These are phyloP conservation scores for Teratosphaeria gauchensis DNA, from an alignment of 2,329 filamentous ascomycete genomes.

Conservation along the genomic window DNA sequence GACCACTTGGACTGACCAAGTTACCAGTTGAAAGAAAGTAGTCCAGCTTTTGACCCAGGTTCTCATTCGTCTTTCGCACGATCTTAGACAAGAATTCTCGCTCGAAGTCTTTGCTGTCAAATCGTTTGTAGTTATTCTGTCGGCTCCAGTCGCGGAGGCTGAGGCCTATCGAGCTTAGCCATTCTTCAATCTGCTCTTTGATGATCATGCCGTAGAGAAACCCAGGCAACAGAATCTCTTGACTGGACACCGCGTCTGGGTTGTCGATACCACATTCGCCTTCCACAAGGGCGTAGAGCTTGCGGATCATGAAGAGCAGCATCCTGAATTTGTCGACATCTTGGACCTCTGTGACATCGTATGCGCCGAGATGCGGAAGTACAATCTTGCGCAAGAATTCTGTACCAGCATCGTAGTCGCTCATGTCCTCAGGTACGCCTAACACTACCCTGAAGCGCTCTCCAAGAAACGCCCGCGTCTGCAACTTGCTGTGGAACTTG, in stretches of 20 bases:
- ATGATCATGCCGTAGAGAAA: slow-evolving; percentile 92
- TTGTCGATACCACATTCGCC: slow-evolving; percentile 92
- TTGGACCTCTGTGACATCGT: slow-evolving; percentile 72
- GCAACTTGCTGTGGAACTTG: slow-evolving; percentile 66
- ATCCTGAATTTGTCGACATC: slow-evolving; percentile 89
- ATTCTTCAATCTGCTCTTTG: slow-evolving; percentile 89
- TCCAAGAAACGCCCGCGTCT: slow-evolving; percentile 79
- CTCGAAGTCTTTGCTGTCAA: slow-evolving; percentile 66
- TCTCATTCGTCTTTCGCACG: slow-evolving; percentile 74
- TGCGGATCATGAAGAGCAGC: slow-evolving; percentile 91
- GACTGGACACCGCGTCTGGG: slow-evolving; percentile 90
- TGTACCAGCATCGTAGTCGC: slow-evolving; percentile 78
- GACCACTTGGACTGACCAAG: slow-evolving; percentile 76
- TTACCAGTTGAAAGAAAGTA: slow-evolving; percentile 98
- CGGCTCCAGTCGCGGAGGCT: slow-evolving; percentile 43
- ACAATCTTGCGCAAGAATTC: slow-evolving; percentile 88
- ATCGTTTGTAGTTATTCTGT: slow-evolving; percentile 45
- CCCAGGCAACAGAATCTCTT: slow-evolving; percentile 86
- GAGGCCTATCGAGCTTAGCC: slow-evolving; percentile 54
- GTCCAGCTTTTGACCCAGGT: slow-evolving; percentile 75
- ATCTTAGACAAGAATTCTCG: slow-evolving; percentile 72
- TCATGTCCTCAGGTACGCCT: slow-evolving; percentile 71
- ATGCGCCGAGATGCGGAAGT: slow-evolving; percentile 79
- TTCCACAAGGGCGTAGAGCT: slow-evolving; percentile 85
- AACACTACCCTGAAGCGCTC: slow-evolving; percentile 85